These are phyloP conservation scores for Calycina herbarum DNA, from an alignment of 2,329 filamentous ascomycete genomes.

Conservation along the genomic window DNA sequence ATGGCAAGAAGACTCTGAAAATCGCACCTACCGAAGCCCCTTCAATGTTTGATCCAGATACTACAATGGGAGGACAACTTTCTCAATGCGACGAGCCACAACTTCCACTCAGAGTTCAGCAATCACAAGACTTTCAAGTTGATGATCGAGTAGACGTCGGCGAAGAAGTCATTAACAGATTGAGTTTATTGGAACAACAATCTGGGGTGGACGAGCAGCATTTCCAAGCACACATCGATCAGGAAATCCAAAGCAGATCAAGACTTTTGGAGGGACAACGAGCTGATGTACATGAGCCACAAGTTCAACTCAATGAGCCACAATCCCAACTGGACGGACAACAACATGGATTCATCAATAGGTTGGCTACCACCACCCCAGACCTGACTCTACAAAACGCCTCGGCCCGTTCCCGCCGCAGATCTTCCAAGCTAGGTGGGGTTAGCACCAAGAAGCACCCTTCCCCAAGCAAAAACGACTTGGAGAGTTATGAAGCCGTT, in stretches of 20 bases:
- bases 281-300: too few species aligned
- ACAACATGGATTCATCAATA: too few species aligned
- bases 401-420: neutral
- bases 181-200: too few species aligned
- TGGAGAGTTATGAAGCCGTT: constrained; percentile 12
- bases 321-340: too few species aligned
- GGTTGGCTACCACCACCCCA: too few species aligned
- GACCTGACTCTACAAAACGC: too few species aligned
- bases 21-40: constrained; percentile 23
- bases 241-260: too few species aligned
- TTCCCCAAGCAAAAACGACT: constrained; percentile 29
- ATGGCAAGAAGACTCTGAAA: constrained; percentile 22
- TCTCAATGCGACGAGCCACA: constrained; percentile 18
- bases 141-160: neutral
- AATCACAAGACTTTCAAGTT: constrained; percentile 5
- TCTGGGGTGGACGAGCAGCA: too few species aligned
- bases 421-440: constrained; percentile 8
- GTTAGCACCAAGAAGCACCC: constrained; percentile 30
- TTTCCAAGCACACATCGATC: too few species aligned
- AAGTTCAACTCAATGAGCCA: too few species aligned
- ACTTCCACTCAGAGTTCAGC: constrained; percentile 5
- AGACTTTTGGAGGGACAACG: too few species aligned
- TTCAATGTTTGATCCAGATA: constrained; percentile 26
- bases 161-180: neutral
- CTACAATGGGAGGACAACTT: too few species aligned